Conservation (phyloP, 805 yeast species). For the Sungouiella thailandica region DNA sequence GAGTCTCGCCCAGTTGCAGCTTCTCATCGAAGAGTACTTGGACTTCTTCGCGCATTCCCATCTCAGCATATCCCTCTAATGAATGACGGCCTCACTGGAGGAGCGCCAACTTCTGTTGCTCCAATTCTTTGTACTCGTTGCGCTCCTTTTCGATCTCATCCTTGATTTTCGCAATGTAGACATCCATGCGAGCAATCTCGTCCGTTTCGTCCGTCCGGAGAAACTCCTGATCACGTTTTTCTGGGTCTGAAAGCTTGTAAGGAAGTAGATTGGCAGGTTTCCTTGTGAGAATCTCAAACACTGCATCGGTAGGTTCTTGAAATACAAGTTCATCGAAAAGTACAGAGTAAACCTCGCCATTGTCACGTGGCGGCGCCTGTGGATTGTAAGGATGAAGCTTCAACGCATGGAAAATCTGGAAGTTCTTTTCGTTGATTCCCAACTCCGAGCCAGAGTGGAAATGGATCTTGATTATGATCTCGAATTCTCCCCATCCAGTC, state of each 20-base stretch:
- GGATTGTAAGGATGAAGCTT: slow-evolving; percentile 84
- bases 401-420: slow-evolving; percentile 81
- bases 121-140: slow-evolving; percentile 35
- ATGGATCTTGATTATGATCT: slow-evolving; percentile 79
- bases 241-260: slow-evolving; percentile 27
- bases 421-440: slow-evolving; percentile 69
- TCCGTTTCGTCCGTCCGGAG: slow-evolving; percentile 37
- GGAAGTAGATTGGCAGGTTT: slow-evolving; percentile 59
- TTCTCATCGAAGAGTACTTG: slow-evolving; percentile 10
- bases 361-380: slow-evolving; percentile 31
- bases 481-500: slow-evolving; percentile 99
- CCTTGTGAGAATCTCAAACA: slow-evolving; percentile 71
- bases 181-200: slow-evolving; percentile 37
- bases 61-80: not conserved
- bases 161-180: slow-evolving; percentile 32
- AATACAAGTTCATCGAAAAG: slow-evolving; percentile 89
- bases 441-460: slow-evolving; percentile 72
- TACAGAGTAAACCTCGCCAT: slow-evolving; percentile 40
- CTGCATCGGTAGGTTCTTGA: slow-evolving; percentile 89
- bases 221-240: slow-evolving; percentile 37
- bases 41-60: not conserved
- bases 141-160: slow-evolving; percentile 39
- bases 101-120: slow-evolving; percentile 37
- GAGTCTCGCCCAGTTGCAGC: slow-evolving; percentile 6
- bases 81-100: slow-evolving; percentile 20